Conservation (phyloP, 768 basidiomycete species). For the Kwoniella dendrophila region DNA sequence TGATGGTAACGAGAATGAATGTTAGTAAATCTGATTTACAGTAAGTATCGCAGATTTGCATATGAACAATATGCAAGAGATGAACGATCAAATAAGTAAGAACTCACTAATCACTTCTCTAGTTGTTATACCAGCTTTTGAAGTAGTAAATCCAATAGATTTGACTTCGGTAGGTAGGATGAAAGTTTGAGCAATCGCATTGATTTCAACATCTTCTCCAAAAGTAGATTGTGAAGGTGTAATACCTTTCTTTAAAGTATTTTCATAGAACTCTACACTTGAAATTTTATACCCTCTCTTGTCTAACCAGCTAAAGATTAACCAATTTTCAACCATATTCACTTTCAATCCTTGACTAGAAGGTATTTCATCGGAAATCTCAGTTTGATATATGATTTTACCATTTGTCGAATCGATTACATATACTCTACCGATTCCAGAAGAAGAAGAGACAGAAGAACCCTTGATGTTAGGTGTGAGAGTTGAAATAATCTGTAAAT, state of each 20-base stretch:
- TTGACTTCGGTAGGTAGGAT: constrained; percentile 70
- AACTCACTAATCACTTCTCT: constrained; percentile 83
- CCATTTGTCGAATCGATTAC: constrained; percentile 81
- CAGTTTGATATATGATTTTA: constrained; percentile 68
- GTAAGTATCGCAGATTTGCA: too few relatives aligned
- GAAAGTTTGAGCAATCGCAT: constrained; percentile 70
- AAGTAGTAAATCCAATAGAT: constrained; percentile 73
- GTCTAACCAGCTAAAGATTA: constrained; percentile 80
- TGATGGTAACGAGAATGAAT: constrained; percentile 8
- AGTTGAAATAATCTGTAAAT: constrained; percentile 71
- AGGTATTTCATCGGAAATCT: constrained; percentile 60
- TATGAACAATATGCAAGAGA: too few relatives aligned
- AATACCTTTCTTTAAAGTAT: constrained; percentile 69
- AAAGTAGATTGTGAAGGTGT: constrained; percentile 67
- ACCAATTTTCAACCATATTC: constrained; percentile 82
- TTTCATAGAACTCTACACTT: constrained; percentile 88
- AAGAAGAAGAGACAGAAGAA: not conserved
- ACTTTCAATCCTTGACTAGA: constrained; percentile 61
- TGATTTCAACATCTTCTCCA: constrained; percentile 63
- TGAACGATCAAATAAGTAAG: not conserved
- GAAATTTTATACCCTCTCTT: constrained; percentile 74
- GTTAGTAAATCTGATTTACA: too few relatives aligned
- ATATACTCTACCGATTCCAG: constrained; percentile 66
- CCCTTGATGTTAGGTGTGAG: constrained; percentile 40
- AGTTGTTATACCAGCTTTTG: constrained; percentile 82